Evolutionary conservation across 805 yeast species (phyloP).

Genomic region (Yamadazyma takamatsuzukensis): DNA sequence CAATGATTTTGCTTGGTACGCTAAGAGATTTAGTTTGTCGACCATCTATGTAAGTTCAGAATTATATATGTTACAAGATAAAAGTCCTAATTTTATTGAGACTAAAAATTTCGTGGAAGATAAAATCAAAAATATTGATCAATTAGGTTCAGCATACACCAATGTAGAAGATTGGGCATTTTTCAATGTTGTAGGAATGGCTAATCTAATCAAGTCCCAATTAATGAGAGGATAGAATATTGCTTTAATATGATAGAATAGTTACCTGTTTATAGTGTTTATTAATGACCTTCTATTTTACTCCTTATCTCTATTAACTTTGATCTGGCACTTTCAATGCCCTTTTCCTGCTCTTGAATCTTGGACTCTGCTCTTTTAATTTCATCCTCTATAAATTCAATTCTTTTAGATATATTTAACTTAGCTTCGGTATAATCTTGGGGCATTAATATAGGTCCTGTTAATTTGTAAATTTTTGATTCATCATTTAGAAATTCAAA

Average conservation of each 20-base stretch:
- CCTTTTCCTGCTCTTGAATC: constrained; percentile 44
- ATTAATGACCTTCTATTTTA: constrained; percentile 12
- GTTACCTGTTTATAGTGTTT: background rate
- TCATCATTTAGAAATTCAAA: constrained; percentile 61
- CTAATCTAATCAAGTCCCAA: constrained; percentile 71
- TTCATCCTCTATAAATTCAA: constrained; percentile 81
- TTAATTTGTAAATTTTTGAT: constrained; percentile 78
- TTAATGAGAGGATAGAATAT: constrained; percentile 50
- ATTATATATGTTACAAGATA: constrained; percentile 75
- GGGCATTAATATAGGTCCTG: constrained; percentile 90
- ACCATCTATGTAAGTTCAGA: constrained; percentile 73
- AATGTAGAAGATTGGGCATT: constrained; percentile 72
- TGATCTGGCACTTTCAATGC: constrained; percentile 57
- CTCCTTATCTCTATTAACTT: constrained; percentile 48
- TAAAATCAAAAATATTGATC: constrained; percentile 51
- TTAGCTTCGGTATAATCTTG: constrained; percentile 83
- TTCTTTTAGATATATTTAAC: constrained; percentile 78
- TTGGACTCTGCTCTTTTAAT: constrained; percentile 70
- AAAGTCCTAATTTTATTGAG: constrained; percentile 47
- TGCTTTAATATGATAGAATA: background rate
- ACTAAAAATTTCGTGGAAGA: constrained; percentile 65
- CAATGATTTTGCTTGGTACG: constrained; percentile 87
- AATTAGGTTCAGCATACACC: constrained; percentile 57
- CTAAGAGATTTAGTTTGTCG: constrained; percentile 72
- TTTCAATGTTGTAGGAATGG: constrained; percentile 60